A percentile compares a stretch with the other conserved stretches of the same genome.
Evolutionary conservation across 2,329 filamentous ascomycete species (phyloP).

Genomic region (Talaromyces sp.): DNA sequence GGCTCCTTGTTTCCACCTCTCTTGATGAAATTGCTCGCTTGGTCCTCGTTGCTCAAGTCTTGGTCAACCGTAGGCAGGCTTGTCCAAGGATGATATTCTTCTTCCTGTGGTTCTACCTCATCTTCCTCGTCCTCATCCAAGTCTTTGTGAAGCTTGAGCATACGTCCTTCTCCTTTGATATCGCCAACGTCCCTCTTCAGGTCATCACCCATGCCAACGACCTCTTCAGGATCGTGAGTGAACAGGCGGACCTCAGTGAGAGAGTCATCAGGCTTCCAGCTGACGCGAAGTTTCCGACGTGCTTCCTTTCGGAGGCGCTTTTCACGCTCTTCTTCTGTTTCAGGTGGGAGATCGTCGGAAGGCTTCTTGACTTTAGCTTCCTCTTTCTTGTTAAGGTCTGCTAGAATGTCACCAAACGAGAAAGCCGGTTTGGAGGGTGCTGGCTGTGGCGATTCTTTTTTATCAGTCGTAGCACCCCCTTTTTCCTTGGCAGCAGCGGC

Average conservation of each 20-base stretch:
- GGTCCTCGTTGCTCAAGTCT: slow-evolving; percentile 34
- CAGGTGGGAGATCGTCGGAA: slow-evolving; percentile 52
- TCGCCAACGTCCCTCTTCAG: slow-evolving; percentile 58
- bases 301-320: slow-evolving; percentile 61
- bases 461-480: slow-evolving; percentile 32
- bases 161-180: slow-evolving; percentile 55
- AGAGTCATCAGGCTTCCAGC: slow-evolving; percentile 57
- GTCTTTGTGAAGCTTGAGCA: slow-evolving; percentile 51
- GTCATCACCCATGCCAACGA: slow-evolving; percentile 57
- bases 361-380: slow-evolving; percentile 51
- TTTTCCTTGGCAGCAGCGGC: slow-evolving; percentile 34
- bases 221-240: slow-evolving; percentile 62
- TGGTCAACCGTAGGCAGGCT: slow-evolving; percentile 40
- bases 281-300: slow-evolving; percentile 59
- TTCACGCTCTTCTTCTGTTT: slow-evolving; percentile 58
- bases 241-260: slow-evolving; percentile 59
- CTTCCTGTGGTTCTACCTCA: slow-evolving; percentile 47
- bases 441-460: slow-evolving; percentile 33
- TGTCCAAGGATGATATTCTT: slow-evolving; percentile 30
- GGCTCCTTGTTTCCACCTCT: slow-evolving; percentile 41
- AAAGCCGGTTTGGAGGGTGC: slow-evolving; percentile 41
- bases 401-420: slow-evolving; percentile 50
- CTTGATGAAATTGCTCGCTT: slow-evolving; percentile 40
- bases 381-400: slow-evolving; percentile 56
- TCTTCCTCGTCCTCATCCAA: slow-evolving; percentile 59